phyloP scores from a whole-genome alignment of 2,329 filamentous ascomycete species.

The Xylaria sp. region DNA sequence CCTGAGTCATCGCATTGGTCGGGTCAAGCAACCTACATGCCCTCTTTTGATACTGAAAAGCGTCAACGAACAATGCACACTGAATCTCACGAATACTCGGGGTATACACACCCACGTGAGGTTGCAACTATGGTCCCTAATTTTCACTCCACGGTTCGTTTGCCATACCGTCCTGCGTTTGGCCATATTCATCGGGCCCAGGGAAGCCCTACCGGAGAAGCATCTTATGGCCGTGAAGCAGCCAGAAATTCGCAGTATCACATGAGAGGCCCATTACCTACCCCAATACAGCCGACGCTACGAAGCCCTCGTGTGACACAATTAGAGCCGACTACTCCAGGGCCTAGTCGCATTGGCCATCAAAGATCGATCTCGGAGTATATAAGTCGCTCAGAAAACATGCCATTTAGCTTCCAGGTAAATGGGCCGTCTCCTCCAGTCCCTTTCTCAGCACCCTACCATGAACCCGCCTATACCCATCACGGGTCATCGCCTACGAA shows the following conservation, averaged over 20 bases:
- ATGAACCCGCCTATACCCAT: conserved; percentile 29
- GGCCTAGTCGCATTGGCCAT: conserved; percentile 42
- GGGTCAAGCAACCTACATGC: conserved; percentile 45
- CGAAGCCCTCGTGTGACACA: conserved; percentile 40
- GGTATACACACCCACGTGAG: not conserved
- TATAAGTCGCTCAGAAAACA: conserved; percentile 33
- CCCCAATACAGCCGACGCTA: conserved; percentile 42
- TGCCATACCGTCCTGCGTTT: conserved; percentile 48
- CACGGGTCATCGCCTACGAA: conserved; percentile 40
- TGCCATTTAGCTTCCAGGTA: conserved; percentile 37
- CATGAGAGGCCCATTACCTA: conserved; percentile 40
- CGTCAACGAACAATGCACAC: not conserved
- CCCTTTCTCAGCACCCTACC: conserved; percentile 19
- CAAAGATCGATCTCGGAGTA: conserved; percentile 50
- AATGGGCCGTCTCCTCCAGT: conserved; percentile 34
- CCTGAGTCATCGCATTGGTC: conserved; percentile 42
- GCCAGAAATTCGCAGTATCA: conserved; percentile 33
- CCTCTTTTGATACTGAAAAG: conserved; percentile 33
- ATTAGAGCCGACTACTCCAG: conserved; percentile 38
- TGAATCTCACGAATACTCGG: not conserved
- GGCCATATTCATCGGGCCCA: conserved; percentile 50
- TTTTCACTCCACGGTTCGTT: conserved; percentile 34
- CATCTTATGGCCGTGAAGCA: conserved; percentile 42
- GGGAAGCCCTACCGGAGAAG: conserved; percentile 49
- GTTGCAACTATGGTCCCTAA: conserved; percentile 8